These are phyloP conservation scores for Sergeia podlipaevii DNA, from an alignment of 208 protist genomes.

Conservation along the genomic window DNA sequence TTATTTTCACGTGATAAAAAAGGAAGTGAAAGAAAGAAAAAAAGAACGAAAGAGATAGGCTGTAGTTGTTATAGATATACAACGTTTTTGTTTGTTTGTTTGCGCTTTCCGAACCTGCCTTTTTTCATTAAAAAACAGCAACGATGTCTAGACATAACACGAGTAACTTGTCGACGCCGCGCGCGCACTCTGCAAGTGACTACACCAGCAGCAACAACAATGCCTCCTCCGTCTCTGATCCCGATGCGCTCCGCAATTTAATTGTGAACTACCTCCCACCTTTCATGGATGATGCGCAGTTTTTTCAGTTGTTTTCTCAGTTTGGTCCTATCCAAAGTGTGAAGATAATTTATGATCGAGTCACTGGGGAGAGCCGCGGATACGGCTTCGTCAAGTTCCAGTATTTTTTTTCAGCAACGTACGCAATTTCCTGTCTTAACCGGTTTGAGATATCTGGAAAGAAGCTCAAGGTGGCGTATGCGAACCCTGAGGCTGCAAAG, in stretches of 20 bases:
- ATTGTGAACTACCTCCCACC: conserved; percentile 89
- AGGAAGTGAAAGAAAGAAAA: no score
- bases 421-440: conserved; percentile 77
- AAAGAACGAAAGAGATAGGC: no score
- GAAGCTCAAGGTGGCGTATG: conserved; percentile 84
- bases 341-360: conserved; percentile 87
- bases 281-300: conserved; percentile 66
- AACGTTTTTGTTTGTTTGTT: no score
- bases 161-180: not conserved
- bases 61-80: no score
- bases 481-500: conserved; percentile 54
- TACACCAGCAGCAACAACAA: no score
- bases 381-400: conserved; percentile 90
- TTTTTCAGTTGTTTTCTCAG: conserved; percentile 69
- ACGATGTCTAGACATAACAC: no score
- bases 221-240: conserved; percentile 28
- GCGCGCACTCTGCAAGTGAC: not conserved
- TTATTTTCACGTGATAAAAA: no score
- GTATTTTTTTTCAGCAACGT: conserved; percentile 78
- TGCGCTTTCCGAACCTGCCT: no score
- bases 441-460: conserved; percentile 76
- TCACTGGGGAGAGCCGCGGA: conserved; percentile 70
- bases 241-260: conserved; percentile 69
- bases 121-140: no score
- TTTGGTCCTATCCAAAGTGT: conserved; percentile 85